phyloP scores from a whole-genome alignment of 78 protist genomes.

The Anaeramoeba ignava region DNA sequence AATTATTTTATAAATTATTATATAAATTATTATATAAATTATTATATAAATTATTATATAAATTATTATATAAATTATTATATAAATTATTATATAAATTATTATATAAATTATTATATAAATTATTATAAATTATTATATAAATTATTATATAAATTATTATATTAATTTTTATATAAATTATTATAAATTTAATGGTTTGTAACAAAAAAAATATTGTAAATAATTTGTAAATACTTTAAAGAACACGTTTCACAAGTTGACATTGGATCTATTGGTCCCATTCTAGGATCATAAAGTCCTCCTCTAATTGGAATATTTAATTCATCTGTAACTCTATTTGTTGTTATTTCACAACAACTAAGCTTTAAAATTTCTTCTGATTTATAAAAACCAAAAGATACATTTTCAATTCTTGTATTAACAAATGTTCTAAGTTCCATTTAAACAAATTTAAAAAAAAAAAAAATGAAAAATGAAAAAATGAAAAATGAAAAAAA shows the following conservation, averaged over 20 bases:
- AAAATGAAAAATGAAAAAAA: background rate
- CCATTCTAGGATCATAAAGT: conserved; percentile 1
- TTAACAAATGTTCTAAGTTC: background rate
- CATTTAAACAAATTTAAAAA: background rate
- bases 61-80: too few relatives aligned
- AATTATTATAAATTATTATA: too few relatives aligned
- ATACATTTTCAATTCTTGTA: background rate
- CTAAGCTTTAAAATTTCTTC: background rate
- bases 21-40: too few relatives aligned
- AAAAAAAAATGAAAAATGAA: background rate
- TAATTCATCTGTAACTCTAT: background rate
- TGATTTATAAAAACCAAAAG: background rate
- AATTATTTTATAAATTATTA: too few relatives aligned
- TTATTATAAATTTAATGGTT: too few relatives aligned
- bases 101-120: too few relatives aligned
- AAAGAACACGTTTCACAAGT: background rate
- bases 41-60: too few relatives aligned
- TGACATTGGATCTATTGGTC: background rate
- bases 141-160: too few relatives aligned
- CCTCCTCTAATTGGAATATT: background rate
- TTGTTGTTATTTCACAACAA: background rate
- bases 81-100: too few relatives aligned
- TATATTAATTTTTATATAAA: too few relatives aligned
- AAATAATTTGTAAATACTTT: too few relatives aligned
- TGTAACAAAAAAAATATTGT: too few relatives aligned